Percentiles rank a stretch among this genome's conserved stretches.
Conservation (phyloP, 441 rosid genomes). For the Adansonia rubrostipa region DNA sequence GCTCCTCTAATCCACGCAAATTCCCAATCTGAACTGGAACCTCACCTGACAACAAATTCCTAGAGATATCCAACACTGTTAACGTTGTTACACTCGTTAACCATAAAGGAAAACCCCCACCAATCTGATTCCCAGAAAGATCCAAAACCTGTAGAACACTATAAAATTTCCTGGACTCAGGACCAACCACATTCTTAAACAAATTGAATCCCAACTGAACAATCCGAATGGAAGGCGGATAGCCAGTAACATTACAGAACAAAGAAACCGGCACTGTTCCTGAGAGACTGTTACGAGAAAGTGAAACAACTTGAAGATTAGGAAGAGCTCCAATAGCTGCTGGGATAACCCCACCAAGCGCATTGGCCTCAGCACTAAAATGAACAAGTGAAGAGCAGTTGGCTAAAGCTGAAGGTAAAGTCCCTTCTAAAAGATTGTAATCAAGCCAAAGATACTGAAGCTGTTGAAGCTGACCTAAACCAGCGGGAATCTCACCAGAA, state of each 20-base stretch:
- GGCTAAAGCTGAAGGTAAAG: slow-evolving; percentile 79
- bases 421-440: slow-evolving; percentile 68
- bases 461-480: slow-evolving; percentile 63
- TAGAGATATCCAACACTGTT: slow-evolving; percentile 64
- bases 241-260: slow-evolving; percentile 63
- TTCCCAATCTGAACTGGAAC: slow-evolving; percentile 67
- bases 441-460: slow-evolving; percentile 85
- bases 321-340: slow-evolving; percentile 75
- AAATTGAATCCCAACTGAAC: slow-evolving; percentile 69
- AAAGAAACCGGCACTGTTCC: slow-evolving; percentile 68
- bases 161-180: slow-evolving; percentile 49
- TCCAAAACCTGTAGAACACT: slow-evolving; percentile 65
- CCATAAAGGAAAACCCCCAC: slow-evolving; percentile 71
- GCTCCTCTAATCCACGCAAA: slow-evolving; percentile 54
- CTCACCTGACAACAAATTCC: slow-evolving; percentile 65
- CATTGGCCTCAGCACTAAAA: slow-evolving; percentile 71
- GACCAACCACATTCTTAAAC: slow-evolving; percentile 52
- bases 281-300: slow-evolving; percentile 65
- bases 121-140: slow-evolving; percentile 58
- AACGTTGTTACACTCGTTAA: slow-evolving; percentile 48
- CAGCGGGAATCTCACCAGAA: slow-evolving; percentile 73
- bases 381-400: slow-evolving; percentile 87
- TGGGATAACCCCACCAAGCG: slow-evolving; percentile 78
- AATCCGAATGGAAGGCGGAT: slow-evolving; percentile 54
- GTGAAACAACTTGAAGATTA: slow-evolving; percentile 67